Evolutionary conservation across 1,284 basidiomycete species (phyloP).

Genomic region (Pterula multifida): DNA sequence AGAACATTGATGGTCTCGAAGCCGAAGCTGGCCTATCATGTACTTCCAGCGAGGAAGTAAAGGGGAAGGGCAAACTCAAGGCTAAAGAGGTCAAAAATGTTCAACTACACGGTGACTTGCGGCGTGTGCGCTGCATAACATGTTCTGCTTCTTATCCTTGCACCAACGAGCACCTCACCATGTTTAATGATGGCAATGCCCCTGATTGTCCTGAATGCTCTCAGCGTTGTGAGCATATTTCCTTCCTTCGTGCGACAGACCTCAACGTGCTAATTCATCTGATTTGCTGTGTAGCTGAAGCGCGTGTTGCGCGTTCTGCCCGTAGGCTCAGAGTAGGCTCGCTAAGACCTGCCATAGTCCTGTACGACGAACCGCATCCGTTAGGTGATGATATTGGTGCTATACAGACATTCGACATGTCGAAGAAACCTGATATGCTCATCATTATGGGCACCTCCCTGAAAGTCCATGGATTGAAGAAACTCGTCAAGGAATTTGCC

Average conservation of each 20-base stretch:
- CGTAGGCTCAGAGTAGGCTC: conserved; percentile 67
- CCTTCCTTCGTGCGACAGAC: conserved; percentile 4
- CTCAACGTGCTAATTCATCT: conserved; percentile 7
- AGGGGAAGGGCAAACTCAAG: conserved; percentile 50
- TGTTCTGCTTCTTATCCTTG: conserved; percentile 70
- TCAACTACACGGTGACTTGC: conserved; percentile 87
- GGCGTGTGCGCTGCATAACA: conserved; percentile 73
- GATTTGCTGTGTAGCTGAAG: conserved; percentile 39
- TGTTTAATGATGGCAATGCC: conserved; percentile 58
- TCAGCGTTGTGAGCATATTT: conserved; percentile 48
- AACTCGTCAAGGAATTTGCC: conserved; percentile 89
- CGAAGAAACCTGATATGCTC: conserved; percentile 77
- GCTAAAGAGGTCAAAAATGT: conserved; percentile 70
- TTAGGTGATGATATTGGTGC: conserved; percentile 76
- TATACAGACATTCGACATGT: conserved; percentile 63
- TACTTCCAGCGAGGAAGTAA: conserved; percentile 43
- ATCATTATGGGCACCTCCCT: conserved; percentile 95
- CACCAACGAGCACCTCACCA: conserved; percentile 41
- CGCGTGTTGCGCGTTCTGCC: conserved; percentile 69
- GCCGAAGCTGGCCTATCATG: conserved; percentile 66
- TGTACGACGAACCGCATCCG: conserved; percentile 86
- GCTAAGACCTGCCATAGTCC: conserved; percentile 78
- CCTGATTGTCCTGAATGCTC: conserved; percentile 79
- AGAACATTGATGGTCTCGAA: conserved; percentile 93
- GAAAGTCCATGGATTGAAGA: conserved; percentile 89